A percentile compares a stretch with the other conserved stretches of the same genome.
phyloP scores from a whole-genome alignment of 169 alveolate species.

The Plasmodium ovale region DNA sequence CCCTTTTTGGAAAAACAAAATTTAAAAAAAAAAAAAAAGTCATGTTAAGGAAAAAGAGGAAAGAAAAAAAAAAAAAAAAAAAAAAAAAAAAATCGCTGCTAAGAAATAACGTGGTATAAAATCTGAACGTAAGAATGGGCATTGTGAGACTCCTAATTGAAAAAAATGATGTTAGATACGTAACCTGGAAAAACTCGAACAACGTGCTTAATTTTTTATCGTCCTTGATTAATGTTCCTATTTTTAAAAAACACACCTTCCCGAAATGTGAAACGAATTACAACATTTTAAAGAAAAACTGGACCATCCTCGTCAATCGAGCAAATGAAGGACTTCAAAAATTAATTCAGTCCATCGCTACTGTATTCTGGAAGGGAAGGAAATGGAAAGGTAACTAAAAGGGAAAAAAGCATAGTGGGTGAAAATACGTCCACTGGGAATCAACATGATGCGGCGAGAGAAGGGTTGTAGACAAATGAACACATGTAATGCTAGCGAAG shows the following conservation, averaged over 20 bases:
- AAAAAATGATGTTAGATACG: constrained; percentile 17
- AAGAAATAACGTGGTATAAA: no score
- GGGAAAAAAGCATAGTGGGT: background rate
- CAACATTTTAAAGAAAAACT: constrained; percentile 20
- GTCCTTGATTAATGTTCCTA: constrained; percentile 25
- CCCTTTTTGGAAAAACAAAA: no score
- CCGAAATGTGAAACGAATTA: constrained; percentile 28
- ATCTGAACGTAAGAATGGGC: no score
- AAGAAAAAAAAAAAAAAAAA: background rate
- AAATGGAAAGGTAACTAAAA: constrained; percentile 71
- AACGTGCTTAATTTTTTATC: constrained; percentile 15
- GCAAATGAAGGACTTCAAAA: constrained; percentile 46
- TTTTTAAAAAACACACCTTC: constrained; percentile 11
- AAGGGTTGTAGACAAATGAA: no score
- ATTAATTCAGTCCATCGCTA: constrained; percentile 37
- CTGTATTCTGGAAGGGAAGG: constrained; percentile 68
- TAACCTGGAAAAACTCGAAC: constrained; percentile 27
- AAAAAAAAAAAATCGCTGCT: background rate
- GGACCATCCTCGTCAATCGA: constrained; percentile 25
- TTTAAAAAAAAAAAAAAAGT: no score
- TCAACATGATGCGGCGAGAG: no score
- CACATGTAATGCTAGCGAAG: no score
- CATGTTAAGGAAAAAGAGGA: no score
- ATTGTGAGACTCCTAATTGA: constrained; percentile 40
- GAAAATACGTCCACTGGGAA: background rate